phyloP scores from a whole-genome alignment of 2,329 filamentous ascomycete species.

The Aspergillus intermedius region DNA sequence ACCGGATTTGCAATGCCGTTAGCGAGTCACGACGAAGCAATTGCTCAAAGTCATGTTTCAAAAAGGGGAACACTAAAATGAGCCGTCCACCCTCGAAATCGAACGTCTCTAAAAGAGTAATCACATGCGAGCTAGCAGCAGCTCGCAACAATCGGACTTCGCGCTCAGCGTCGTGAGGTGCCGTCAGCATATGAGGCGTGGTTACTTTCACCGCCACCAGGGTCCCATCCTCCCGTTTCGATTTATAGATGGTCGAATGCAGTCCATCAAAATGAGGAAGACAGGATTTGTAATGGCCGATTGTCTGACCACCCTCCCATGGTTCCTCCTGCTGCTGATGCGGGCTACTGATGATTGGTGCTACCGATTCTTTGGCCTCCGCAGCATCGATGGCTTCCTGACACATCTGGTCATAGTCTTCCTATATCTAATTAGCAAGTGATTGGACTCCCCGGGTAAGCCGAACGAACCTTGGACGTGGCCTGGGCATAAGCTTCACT shows the following conservation, averaged over 20 bases:
- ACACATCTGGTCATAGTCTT: constrained; percentile 47
- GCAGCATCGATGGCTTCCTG: constrained; percentile 32
- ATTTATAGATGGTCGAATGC: constrained; percentile 77
- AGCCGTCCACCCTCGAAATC: constrained; percentile 62
- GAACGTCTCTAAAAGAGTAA: constrained; percentile 68
- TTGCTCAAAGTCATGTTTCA: constrained; percentile 65
- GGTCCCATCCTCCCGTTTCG: constrained; percentile 38
- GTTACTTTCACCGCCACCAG: constrained; percentile 79
- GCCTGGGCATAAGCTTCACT: constrained; percentile 33
- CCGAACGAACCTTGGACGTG: constrained; percentile 29
- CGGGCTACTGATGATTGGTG: constrained; percentile 17
- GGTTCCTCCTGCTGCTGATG: constrained; percentile 19
- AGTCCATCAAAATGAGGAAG: constrained; percentile 59
- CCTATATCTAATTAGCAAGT: constrained; percentile 39
- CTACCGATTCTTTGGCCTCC: constrained; percentile 16
- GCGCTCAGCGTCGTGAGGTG: constrained; percentile 74
- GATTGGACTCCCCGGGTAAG: neutral
- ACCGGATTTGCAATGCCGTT: constrained; percentile 33
- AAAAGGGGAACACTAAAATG: constrained; percentile 78
- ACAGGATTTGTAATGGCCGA: constrained; percentile 54
- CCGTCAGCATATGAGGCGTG: constrained; percentile 61
- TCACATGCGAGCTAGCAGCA: constrained; percentile 50
- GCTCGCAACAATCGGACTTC: constrained; percentile 71
- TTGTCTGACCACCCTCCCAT: constrained; percentile 29
- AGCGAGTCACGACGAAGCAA: constrained; percentile 51